Evolutionary conservation across 2,329 filamentous ascomycete genomes (phyloP).

Genomic region (Epicoccum nigrum): DNA sequence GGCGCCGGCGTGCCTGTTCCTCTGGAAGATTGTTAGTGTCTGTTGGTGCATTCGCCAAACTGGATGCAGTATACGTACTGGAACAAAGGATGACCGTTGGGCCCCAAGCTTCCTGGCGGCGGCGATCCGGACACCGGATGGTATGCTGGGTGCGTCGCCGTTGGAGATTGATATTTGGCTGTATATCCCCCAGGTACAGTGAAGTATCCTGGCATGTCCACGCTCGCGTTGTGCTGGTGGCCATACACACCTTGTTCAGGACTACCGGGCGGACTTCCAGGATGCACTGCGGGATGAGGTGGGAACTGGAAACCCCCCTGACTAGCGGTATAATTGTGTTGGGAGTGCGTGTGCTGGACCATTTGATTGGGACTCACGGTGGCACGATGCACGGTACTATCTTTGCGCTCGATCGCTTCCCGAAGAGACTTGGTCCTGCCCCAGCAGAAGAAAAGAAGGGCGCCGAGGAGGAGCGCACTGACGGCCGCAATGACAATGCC

Average conservation of each 20-base stretch:
- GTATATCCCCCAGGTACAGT: neutral
- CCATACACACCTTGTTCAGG: neutral
- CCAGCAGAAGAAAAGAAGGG: constrained; percentile 36
- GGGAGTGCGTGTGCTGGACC: neutral
- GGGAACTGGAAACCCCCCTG: neutral
- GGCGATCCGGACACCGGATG: neutral
- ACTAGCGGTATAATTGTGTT: neutral
- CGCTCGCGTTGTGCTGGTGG: neutral
- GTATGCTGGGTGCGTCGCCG: neutral
- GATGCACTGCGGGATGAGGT: neutral
- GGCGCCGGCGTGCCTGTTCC: neutral
- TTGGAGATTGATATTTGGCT: neutral
- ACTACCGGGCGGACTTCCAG: constrained; percentile 1
- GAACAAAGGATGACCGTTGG: neutral
- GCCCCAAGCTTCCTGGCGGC: neutral
- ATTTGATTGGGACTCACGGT: constrained; percentile 1
- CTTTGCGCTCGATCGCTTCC: constrained; percentile 31
- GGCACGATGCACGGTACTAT: constrained; percentile 19
- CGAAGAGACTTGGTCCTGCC: constrained; percentile 29
- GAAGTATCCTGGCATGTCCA: neutral
- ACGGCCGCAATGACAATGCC: constrained; percentile 65
- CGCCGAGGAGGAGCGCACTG: constrained; percentile 25
- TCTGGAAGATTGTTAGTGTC: neutral
- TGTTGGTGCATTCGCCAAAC: neutral
- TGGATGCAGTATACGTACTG: neutral